Evolutionary conservation across 2,329 filamentous ascomycete genomes (phyloP).

Genomic region (Dendrostoma leiphaemia): DNA sequence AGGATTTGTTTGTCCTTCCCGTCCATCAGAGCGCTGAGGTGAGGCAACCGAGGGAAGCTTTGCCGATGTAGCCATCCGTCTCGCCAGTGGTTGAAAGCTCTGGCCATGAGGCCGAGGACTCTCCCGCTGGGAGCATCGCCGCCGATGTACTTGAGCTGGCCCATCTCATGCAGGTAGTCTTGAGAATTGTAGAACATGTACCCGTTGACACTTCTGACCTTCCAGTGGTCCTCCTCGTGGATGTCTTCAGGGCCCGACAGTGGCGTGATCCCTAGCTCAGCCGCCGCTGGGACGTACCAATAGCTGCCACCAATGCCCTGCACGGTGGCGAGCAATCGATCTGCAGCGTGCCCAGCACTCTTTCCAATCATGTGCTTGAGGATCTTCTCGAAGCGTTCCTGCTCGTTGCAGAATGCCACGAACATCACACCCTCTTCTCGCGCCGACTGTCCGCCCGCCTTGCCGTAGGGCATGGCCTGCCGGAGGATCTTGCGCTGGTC

Average conservation of each 20-base stretch:
- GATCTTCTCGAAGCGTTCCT: slow-evolving; percentile 6
- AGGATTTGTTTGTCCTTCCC: slow-evolving; percentile 1
- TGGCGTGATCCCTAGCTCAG: slow-evolving; percentile 1
- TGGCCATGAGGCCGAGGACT: slow-evolving; percentile 7
- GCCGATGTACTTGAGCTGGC: neutral
- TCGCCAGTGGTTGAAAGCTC: slow-evolving; percentile 12
- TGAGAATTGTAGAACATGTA: slow-evolving; percentile 12
- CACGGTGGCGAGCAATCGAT: neutral
- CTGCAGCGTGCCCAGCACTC: neutral
- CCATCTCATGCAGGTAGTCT: slow-evolving; percentile 10
- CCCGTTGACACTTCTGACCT: neutral
- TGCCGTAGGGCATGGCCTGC: slow-evolving; percentile 9
- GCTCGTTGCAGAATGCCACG: slow-evolving; percentile 11
- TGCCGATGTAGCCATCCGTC: slow-evolving; percentile 8
- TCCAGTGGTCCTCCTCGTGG: slow-evolving; percentile 7
- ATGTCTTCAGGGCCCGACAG: neutral
- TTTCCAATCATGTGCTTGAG: slow-evolving; percentile 1
- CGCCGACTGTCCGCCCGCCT: neutral
- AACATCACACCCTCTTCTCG: slow-evolving; percentile 9
- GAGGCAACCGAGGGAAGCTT: slow-evolving; percentile 2
- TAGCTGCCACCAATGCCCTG: slow-evolving; percentile 4
- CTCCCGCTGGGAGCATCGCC: slow-evolving; percentile 3
- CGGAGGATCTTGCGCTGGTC: slow-evolving; percentile 13
- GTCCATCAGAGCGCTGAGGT: neutral
- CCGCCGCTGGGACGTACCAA: slow-evolving; percentile 10